Conservation (phyloP, 306 rosid genomes). For the Senna siamea region DNA sequence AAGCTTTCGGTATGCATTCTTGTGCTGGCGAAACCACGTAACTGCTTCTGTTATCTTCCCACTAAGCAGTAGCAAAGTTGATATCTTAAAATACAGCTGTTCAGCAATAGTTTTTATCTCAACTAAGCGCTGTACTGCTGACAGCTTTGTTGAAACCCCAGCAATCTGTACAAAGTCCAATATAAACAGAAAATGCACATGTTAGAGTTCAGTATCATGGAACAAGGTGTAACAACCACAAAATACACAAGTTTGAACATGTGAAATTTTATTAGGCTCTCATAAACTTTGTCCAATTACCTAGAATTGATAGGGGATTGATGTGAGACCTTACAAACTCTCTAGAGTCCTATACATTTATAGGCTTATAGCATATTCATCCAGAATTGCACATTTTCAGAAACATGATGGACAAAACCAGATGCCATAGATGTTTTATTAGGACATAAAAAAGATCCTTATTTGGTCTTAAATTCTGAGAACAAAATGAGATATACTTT, state of each 20-base stretch:
- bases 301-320: neutral
- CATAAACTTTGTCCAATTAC: neutral
- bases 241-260: constrained; percentile 14
- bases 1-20: constrained; percentile 69
- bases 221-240: constrained; percentile 24
- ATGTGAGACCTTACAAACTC: constrained; percentile 7
- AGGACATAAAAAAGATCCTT: too few species aligned
- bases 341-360: neutral
- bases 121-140: constrained; percentile 76
- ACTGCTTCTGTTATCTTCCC: constrained; percentile 89
- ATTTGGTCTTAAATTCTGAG: too few species aligned
- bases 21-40: constrained; percentile 82
- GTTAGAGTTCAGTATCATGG: constrained; percentile 8
- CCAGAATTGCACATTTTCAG: too few species aligned
- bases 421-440: too few species aligned
- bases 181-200: constrained; percentile 32
- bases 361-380: too few species aligned
- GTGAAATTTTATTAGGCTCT: constrained; percentile 13
- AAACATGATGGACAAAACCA: too few species aligned
- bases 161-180: constrained; percentile 58
- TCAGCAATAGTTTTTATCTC: constrained; percentile 88
- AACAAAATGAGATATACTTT: too few species aligned
- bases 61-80: constrained; percentile 87
- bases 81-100: constrained; percentile 83
- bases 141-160: constrained; percentile 77